Base-by-base conservation (phyloP, 495 filamentous ascomycete genomes). In the Xylaria flabelliformis region DNA sequence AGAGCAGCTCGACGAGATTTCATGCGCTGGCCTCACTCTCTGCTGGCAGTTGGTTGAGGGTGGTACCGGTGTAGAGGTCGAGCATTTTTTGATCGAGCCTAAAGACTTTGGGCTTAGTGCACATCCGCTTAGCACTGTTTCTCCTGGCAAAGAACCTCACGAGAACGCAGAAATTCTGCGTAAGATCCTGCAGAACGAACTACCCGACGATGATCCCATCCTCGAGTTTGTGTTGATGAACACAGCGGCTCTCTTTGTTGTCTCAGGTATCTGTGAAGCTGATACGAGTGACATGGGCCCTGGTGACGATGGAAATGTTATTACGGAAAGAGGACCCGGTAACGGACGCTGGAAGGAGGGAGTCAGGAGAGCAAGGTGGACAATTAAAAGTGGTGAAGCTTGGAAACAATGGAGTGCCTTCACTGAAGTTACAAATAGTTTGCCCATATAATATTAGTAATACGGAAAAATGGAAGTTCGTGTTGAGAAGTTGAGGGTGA, bases 1-100 rank as follows among this genome's bases (percentile, higher is more conserved):
- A 71, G 96, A 98, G 81, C 93, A 98, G 65, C 89, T 99, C 63
- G 96, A 99, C 79, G 96, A 99, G 82, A 90, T 99, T 69, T 94
- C 91, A 73, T 97, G 93, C 75, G 96, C 95, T 3, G 94, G 94
- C 0, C 80, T 82, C 44, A 97, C 94, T 19, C 89, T 93, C 74
- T 98, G 95, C 87, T 98, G 96, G 95, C 88, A 87, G 78, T 80
- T 98, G 1, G 83, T 87, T 2, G 87, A 92, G 72, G 80, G 80
- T 48, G 80, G 82, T 0, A 77, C 80, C 19, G 83, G 84, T 15
- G 81, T 91, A 32, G 87, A 87, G 42, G 82, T 94, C 17, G 89
- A 94, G 64, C 86, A 90, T 56, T 97, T 98, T 82, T 85, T 85
- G 15, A 76, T 99, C 17, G 83, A 90, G 65, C 93, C 97, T 0